Evolutionary conservation across 1,139 yeast species (phyloP), one percentile per base, ranked within the genome.

Genomic region (Magnusiomyces tetraspermus): DNA sequence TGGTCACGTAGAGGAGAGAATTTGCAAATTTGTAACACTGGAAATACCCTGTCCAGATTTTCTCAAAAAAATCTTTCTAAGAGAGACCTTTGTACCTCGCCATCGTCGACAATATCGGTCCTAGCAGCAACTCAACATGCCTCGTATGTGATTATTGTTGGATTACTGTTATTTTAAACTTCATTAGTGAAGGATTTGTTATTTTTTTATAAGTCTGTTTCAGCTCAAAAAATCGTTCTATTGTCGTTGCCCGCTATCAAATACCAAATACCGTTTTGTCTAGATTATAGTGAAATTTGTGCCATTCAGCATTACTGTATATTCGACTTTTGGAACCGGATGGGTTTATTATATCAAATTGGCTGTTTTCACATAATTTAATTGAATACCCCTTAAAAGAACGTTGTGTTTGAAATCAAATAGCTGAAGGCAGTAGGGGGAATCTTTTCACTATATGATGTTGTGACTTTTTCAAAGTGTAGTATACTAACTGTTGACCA

Each of bases 91-190:
- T 48, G 55, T 50, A 53, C 51, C 41, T 46, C 52, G 40, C 52
- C 56, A 53, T 51, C 56, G 53, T 53, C 55, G 51, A 53, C 53
- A 53, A 46, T 46, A 48, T 48, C 53, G 54, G 54, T 51, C 56
- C 52, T 49, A 46, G 48, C 50, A 50, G 49, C 55, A 53, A 53
- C 51, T 48, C 53, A 51, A 46, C 42, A 53, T 53, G 56, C 56
- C 56, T 49, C 56, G 56, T 53, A 53, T 50, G 56, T 53, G 51
- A 21, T 28, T 6, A 8, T 11, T 11, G 11, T 28, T 28, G 6
- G 11, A 6, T 28, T 28, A 8, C 6, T 28, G 6, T 11, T 28
- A 8, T 28, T 6, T 11, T 8, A 6, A 11, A 28, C 11, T 28
- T 28, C 11, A 8, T 28, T 28, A 28, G 6, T 28, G 11, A 28